Evolutionary conservation across 371 early-diverging fungal species (phyloP), one percentile per base, ranked within the genome.

Genomic region (Chytridium lagenaria): DNA sequence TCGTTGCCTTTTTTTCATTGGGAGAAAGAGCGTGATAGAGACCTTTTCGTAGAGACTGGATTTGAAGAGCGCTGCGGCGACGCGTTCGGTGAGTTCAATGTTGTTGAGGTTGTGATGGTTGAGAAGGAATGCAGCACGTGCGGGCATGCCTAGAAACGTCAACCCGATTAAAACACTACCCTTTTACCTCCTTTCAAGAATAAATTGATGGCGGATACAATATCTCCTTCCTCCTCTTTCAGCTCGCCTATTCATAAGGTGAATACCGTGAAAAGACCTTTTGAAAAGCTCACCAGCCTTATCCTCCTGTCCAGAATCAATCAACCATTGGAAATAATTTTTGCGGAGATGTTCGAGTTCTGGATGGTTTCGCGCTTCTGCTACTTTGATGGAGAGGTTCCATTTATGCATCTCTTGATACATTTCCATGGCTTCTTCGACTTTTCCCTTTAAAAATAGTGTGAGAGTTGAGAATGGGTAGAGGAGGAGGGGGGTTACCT

Each of bases 401-500:
- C 88, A 87, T 72, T 87, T 83, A 78, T 88, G 88, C 76, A 88
- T 72, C 50, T 87, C 86, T 75, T 88, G 88, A 76, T 88, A 88
- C 86, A 88, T 88, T 10, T 75, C 72, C 88, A 88, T 88, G 44
- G 86, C 86, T 33, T 85, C 88, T 39, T 88, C 86, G 2, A 86
- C 74, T 64, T 80, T 80, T 16, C 84, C 85, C 77, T 82, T 37
- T 31, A 31, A 5, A 30, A 10, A 59, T 64, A 2, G 22, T 5
- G 36, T 38, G 38, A 22, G 74, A 23, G 71, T 50, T 5, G 5
- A 36, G 36, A 16, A 1, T 23, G n/a, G n/a, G n/a, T n/a, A n/a
- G n/a, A n/a, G n/a, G n/a, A 49, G 28, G n/a, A 26, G 26, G 10
- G 26, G 70, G 23, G 59, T 7, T 71, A 80, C 84, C 63, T 85